Percentiles rank a stretch among this genome's conserved stretches.
phyloP scores from a whole-genome alignment of 768 basidiomycete species.

The Phanerochaete carnosa region DNA sequence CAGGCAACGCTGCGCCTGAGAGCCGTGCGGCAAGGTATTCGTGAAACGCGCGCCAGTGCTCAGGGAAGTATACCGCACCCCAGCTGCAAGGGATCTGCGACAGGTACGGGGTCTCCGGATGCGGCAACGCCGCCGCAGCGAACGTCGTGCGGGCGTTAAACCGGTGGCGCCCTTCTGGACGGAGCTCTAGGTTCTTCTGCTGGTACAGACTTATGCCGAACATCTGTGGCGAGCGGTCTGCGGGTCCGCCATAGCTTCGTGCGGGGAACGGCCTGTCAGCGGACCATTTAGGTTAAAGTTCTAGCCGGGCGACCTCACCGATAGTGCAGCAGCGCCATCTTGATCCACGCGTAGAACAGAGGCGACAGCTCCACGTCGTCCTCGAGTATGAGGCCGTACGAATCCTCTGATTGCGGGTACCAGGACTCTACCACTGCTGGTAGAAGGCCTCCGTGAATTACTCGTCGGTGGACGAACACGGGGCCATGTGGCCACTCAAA shows the following conservation, averaged over 20 bases:
- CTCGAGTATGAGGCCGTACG: slow-evolving; percentile 78
- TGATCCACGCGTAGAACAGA: slow-evolving; percentile 81
- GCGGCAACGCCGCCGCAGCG: slow-evolving; percentile 31
- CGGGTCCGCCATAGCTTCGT: slow-evolving; percentile 50
- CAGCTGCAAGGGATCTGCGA: slow-evolving; percentile 89
- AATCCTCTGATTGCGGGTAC: slow-evolving; percentile 73
- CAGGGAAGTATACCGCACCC: slow-evolving; percentile 89
- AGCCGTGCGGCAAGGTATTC: slow-evolving; percentile 69
- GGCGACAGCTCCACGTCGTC: slow-evolving; percentile 87
- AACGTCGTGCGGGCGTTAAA: slow-evolving; percentile 70
- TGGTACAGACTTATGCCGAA: slow-evolving; percentile 88
- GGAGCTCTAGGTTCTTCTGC: slow-evolving; percentile 77
- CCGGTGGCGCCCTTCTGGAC: slow-evolving; percentile 57
- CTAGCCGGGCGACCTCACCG: slow-evolving; percentile 33
- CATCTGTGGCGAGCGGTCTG: slow-evolving; percentile 42
- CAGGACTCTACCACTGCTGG: slow-evolving; percentile 86
- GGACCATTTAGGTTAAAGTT: not conserved
- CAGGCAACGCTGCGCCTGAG: slow-evolving; percentile 39
- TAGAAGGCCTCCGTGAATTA: slow-evolving; percentile 77
- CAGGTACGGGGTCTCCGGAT: slow-evolving; percentile 66
- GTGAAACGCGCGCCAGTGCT: slow-evolving; percentile 88
- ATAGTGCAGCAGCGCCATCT: slow-evolving; percentile 76
- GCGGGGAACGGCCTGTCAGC: not conserved
- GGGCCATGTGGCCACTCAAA: slow-evolving; percentile 61
- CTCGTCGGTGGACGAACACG: slow-evolving; percentile 62